These are phyloP conservation scores for Fusarium sacchari DNA, from an alignment of 2,329 filamentous ascomycete genomes.

Conservation along the genomic window DNA sequence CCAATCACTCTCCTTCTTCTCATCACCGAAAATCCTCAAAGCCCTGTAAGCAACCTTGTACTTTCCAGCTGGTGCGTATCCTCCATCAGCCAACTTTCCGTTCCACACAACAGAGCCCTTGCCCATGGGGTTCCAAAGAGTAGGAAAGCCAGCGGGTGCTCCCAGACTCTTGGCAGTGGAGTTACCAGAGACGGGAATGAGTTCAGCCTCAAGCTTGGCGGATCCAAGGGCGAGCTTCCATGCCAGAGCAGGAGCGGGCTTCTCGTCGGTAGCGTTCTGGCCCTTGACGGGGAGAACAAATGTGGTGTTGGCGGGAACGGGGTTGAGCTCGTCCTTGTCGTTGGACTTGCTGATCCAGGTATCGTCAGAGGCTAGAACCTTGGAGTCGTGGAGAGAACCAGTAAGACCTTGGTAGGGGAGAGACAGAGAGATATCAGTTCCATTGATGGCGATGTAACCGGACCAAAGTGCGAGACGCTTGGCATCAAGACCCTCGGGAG, in stretches of 20 bases:
- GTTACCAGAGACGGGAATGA: slow-evolving; percentile 50
- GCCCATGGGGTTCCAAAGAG: slow-evolving; percentile 44
- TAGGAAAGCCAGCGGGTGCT: slow-evolving; percentile 49
- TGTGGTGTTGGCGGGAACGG: slow-evolving; percentile 49
- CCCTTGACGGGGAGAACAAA: slow-evolving; percentile 56
- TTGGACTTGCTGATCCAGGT: slow-evolving; percentile 48
- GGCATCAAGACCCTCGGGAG: slow-evolving; percentile 50
- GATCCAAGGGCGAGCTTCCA: slow-evolving; percentile 58
- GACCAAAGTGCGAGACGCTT: slow-evolving; percentile 54
- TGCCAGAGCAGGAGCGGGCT: slow-evolving; percentile 52
- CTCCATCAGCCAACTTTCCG: slow-evolving; percentile 58
- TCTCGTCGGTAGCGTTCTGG: slow-evolving; percentile 31
- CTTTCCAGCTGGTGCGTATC: slow-evolving; percentile 58
- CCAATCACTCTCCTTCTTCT: slow-evolving; percentile 57
- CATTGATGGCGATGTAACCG: slow-evolving; percentile 54
- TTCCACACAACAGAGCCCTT: slow-evolving; percentile 51
- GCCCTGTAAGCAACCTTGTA: slow-evolving; percentile 62
- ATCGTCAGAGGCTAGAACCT: slow-evolving; percentile 36
- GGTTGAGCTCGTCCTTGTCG: slow-evolving; percentile 41
- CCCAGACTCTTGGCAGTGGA: slow-evolving; percentile 16
- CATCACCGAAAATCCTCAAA: slow-evolving; percentile 62
- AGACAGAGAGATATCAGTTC: slow-evolving; percentile 49
- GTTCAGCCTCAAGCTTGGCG: slow-evolving; percentile 54
- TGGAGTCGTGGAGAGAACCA: slow-evolving; percentile 48
- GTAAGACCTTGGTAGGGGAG: slow-evolving; percentile 55